Evolutionary conservation across 345 rosid species (phyloP).

Genomic region (Reutealis trisperma): DNA sequence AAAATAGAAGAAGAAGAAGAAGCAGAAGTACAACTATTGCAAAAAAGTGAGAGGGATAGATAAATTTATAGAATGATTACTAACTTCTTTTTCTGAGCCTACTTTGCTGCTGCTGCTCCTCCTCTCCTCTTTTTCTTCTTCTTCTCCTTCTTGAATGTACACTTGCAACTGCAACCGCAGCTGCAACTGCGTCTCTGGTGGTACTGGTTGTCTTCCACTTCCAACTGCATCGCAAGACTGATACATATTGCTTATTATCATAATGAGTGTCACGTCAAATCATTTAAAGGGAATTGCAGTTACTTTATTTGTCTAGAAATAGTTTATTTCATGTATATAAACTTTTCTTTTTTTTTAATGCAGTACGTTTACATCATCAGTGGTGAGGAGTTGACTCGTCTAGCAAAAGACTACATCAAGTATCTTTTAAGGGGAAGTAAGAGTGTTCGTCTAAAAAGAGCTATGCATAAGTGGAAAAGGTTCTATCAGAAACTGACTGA

Average conservation of each 20-base stretch:
- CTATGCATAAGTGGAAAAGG: constrained; percentile 50
- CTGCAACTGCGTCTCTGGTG: no score
- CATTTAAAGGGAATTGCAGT: not conserved
- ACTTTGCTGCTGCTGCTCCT: no score
- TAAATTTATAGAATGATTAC: no score
- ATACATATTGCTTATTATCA: not conserved
- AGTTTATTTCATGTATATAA: not conserved
- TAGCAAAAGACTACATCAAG: constrained; percentile 69
- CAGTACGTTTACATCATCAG: constrained; percentile 68
- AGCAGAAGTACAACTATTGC: no score
- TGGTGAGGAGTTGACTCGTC: constrained; percentile 68
- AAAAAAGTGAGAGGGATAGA: no score
- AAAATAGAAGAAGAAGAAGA: no score
- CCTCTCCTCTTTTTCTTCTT: no score
- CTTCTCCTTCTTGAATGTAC: no score
- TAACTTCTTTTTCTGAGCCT: no score
- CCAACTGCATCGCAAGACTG: not conserved
- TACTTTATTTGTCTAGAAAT: not conserved
- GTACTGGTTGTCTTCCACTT: not conserved
- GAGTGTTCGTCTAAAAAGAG: constrained; percentile 63
- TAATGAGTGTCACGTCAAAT: not conserved
- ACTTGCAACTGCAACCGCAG: no score
- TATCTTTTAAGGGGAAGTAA: constrained; percentile 47
- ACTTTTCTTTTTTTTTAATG: constrained; percentile 10
- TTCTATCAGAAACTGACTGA: constrained; percentile 33